These are phyloP conservation scores for Termitomyces bulborhizus DNA, from an alignment of 768 basidiomycete species.

Conservation along the genomic window DNA sequence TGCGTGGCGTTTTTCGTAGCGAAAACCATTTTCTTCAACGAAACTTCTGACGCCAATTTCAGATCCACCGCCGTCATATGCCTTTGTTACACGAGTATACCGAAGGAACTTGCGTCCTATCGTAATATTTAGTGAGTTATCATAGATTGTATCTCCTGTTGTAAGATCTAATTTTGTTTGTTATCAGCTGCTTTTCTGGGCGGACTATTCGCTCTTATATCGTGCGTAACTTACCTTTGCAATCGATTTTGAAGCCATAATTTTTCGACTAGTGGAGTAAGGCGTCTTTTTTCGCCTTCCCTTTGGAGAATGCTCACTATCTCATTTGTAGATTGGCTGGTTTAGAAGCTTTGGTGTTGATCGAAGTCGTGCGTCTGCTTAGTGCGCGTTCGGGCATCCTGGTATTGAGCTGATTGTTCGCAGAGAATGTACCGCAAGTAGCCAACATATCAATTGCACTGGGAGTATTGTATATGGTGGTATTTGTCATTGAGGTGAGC, in stretches of 20 bases:
- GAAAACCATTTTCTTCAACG: not conserved
- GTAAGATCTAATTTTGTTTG: not conserved
- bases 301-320: not conserved
- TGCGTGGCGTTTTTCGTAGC: not conserved
- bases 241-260: not conserved
- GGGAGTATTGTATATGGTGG: constrained; percentile 48
- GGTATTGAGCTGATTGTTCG: not conserved
- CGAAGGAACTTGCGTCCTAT: constrained; percentile 54
- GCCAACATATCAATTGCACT: constrained; percentile 52
- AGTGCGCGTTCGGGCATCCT: not conserved
- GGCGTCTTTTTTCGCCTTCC: constrained; percentile 2
- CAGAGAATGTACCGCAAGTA: constrained; percentile 38
- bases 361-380: constrained; percentile 35
- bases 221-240: constrained; percentile 37
- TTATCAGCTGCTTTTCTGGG: constrained; percentile 34
- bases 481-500: constrained; percentile 43
- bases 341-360: constrained; percentile 50
- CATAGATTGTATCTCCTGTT: not conserved
- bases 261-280: constrained; percentile 23
- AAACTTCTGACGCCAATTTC: not conserved
- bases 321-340: constrained; percentile 44
- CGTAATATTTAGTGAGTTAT: constrained; percentile 36
- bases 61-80: constrained; percentile 53
- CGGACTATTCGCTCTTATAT: constrained; percentile 55
- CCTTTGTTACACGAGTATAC: constrained; percentile 53